These are phyloP conservation scores for Cadophora sp. DNA, from an alignment of 2,329 filamentous ascomycete genomes.

Conservation along the genomic window DNA sequence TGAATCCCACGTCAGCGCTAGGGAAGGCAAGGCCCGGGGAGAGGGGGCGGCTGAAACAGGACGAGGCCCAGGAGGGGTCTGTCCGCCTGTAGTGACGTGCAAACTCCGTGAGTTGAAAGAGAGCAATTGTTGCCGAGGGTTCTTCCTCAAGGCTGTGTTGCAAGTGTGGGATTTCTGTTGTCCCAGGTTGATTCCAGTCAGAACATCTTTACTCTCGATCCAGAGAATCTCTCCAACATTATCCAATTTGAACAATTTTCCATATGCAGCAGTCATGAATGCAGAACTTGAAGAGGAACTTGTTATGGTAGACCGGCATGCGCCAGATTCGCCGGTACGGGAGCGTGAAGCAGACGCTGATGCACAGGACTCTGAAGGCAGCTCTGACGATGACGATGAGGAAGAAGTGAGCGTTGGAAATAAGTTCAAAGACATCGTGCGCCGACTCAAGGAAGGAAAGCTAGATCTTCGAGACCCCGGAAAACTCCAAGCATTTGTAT, in stretches of 20 bases:
- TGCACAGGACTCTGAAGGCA: slow-evolving; percentile 6
- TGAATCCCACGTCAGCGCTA: slow-evolving; percentile 4
- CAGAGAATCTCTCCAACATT: not conserved
- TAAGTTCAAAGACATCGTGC: slow-evolving; percentile 24
- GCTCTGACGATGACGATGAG: slow-evolving; percentile 21
- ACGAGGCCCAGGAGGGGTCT: not conserved
- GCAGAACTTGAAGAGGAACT: slow-evolving; percentile 15
- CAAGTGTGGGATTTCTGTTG: not conserved
- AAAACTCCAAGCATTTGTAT: slow-evolving; percentile 15
- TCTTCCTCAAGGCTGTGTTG: not conserved
- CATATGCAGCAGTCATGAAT: not conserved
- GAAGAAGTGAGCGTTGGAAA: slow-evolving; percentile 24
- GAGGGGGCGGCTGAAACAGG: too few relatives aligned
- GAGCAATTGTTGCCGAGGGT: slow-evolving; percentile 6
- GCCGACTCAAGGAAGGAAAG: slow-evolving; percentile 19
- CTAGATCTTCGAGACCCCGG: slow-evolving; percentile 17
- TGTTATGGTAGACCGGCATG: slow-evolving; percentile 16
- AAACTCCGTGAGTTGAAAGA: not conserved
- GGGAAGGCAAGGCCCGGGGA: not conserved
- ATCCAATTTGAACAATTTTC: not conserved
- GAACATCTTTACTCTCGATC: not conserved
- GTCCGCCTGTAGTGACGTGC: not conserved
- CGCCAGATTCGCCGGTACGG: slow-evolving; percentile 3
- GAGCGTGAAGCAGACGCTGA: not conserved
- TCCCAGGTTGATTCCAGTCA: not conserved